Percentiles rank a stretch among this genome's conserved stretches.
Conservation (phyloP, 1,284 basidiomycete genomes). For the Xanthoconium separans region DNA sequence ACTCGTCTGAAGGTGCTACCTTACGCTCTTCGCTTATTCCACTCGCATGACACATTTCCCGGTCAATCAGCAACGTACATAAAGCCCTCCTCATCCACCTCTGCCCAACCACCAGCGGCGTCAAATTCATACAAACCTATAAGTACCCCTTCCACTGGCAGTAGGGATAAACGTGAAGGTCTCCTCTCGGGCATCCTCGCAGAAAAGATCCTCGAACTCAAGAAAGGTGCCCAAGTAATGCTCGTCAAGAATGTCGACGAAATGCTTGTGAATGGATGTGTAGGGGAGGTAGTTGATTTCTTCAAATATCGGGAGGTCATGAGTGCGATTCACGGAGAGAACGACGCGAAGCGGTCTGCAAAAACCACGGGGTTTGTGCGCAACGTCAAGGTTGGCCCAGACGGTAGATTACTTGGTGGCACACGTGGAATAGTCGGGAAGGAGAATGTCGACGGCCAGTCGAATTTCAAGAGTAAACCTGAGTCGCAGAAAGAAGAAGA, state of each 20-base stretch:
- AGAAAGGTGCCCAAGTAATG: constrained; percentile 57
- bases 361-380: constrained; percentile 30
- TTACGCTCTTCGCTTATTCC: constrained; percentile 25
- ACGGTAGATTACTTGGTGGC: constrained; percentile 2
- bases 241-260: constrained; percentile 82
- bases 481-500: constrained; percentile 25
- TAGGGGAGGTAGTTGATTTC: constrained; percentile 66
- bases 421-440: constrained; percentile 9
- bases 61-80: background rate
- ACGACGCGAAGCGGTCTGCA: constrained; percentile 19
- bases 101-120: background rate
- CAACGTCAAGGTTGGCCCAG: constrained; percentile 13
- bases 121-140: constrained; percentile 13
- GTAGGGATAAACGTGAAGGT: constrained; percentile 39
- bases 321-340: constrained; percentile 14
- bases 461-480: constrained; percentile 2
- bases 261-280: constrained; percentile 73
- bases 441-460: constrained; percentile 19
- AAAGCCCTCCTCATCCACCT: constrained; percentile 3
- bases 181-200: constrained; percentile 55
- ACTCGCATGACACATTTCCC: constrained; percentile 36
- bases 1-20: constrained; percentile 33
- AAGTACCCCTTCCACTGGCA: constrained; percentile 2
- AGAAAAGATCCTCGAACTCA: constrained; percentile 50
- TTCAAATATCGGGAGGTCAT: constrained; percentile 27